Evolutionary conservation across 306 rosid species (phyloP).

Genomic region (Vigna angularis): DNA sequence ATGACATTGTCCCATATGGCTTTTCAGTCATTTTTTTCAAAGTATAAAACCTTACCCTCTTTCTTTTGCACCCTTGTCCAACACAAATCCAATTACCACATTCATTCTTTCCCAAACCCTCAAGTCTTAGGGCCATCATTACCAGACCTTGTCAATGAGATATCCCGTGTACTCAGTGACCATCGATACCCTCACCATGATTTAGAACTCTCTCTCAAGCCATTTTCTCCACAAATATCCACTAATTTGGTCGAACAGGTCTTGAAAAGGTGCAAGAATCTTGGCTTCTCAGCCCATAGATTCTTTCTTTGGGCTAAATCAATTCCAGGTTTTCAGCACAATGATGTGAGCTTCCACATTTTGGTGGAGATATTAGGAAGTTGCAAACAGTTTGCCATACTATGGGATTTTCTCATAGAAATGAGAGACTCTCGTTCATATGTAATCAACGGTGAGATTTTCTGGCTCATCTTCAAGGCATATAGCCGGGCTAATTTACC

Average conservation of each 20-base stretch:
- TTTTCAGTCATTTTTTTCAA: too few species aligned
- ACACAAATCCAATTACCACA: slow-evolving; percentile 37
- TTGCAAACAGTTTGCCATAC: too few species aligned
- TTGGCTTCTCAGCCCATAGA: slow-evolving; percentile 82
- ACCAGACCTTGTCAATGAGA: slow-evolving; percentile 70
- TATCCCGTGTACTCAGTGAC: slow-evolving; percentile 87
- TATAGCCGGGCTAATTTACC: slow-evolving; percentile 80
- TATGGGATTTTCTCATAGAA: slow-evolving; percentile 74
- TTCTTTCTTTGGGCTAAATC: slow-evolving; percentile 91
- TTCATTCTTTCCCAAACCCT: slow-evolving; percentile 41
- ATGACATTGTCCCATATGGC: too few species aligned
- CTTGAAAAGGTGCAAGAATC: slow-evolving; percentile 81
- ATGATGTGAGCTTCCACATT: slow-evolving; percentile 66
- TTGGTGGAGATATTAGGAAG: too few species aligned
- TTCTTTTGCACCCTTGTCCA: slow-evolving; percentile 46
- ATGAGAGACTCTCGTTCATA: slow-evolving; percentile 61
- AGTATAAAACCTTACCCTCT: slow-evolving; percentile 8
- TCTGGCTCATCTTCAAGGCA: slow-evolving; percentile 78
- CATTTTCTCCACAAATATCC: slow-evolving; percentile 70
- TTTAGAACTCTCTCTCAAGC: slow-evolving; percentile 63
- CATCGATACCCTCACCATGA: slow-evolving; percentile 82
- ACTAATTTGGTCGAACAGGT: slow-evolving; percentile 78
- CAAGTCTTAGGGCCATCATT: slow-evolving; percentile 42
- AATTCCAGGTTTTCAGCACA: slow-evolving; percentile 74
- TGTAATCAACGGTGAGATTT: slow-evolving; percentile 59